phyloP scores from a whole-genome alignment of 140 eudicot species.

The Eryngium alpinum region DNA sequence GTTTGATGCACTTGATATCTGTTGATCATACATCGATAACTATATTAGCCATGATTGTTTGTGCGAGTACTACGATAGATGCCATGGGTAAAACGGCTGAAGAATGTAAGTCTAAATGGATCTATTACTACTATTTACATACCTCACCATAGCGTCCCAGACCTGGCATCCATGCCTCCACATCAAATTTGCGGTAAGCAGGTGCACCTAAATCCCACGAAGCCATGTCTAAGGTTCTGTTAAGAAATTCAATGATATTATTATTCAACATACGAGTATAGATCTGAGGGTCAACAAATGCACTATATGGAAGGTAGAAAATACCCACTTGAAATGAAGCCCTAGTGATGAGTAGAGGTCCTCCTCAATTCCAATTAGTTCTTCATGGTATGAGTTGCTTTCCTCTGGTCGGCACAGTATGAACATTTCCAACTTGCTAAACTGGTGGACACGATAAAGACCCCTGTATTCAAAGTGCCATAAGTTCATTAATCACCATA shows the following conservation, averaged over 20 bases:
- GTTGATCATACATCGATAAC: conserved; percentile 2
- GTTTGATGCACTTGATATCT: conserved; percentile 97
- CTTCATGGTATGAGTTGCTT: conserved; percentile 70
- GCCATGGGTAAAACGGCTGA: too few species aligned
- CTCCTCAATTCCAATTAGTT: conserved; percentile 77
- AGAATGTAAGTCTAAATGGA: background rate
- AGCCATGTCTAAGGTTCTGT: conserved; percentile 90
- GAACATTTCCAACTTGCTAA: conserved; percentile 97
- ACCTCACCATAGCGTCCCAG: conserved; percentile 96
- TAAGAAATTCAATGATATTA: conserved; percentile 1
- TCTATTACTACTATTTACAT: conserved; percentile 3
- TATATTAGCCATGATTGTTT: background rate
- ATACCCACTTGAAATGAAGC: conserved; percentile 75
- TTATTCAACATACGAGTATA: conserved; percentile 2
- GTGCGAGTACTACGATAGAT: background rate
- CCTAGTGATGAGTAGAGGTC: conserved; percentile 77
- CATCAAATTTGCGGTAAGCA: conserved; percentile 81
- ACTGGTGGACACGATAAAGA: conserved; percentile 91
- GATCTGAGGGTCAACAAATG: too few species aligned
- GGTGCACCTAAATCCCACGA: conserved; percentile 95
- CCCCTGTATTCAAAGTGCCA: conserved; percentile 49
- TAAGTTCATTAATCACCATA: background rate
- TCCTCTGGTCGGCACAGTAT: conserved; percentile 84
- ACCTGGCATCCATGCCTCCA: conserved; percentile 99
- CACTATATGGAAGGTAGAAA: background rate